These are phyloP conservation scores for Xanthoparmelia taractica DNA, from an alignment of 495 filamentous ascomycete genomes.

Conservation along the genomic window DNA sequence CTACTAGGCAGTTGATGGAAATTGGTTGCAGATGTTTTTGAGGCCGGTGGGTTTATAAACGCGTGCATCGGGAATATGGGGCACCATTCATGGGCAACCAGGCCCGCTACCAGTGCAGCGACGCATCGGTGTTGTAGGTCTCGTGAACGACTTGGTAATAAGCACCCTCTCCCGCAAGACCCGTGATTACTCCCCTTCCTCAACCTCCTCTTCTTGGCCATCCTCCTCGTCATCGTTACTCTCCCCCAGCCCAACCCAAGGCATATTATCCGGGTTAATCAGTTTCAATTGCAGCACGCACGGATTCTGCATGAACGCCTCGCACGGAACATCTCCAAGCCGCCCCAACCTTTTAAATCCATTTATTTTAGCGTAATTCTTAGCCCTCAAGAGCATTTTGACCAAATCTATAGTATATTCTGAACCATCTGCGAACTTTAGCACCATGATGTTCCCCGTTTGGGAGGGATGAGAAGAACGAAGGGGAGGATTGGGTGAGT, in stretches of 20 bases:
- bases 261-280: not conserved
- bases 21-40: no score
- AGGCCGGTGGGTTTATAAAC: no score
- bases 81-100: not conserved
- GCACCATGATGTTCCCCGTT: no score
- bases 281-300: not conserved
- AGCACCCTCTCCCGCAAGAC: no score
- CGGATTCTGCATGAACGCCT: not conserved
- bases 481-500: no score
- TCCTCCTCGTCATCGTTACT: not conserved
- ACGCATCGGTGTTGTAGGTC: not conserved
- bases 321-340: not conserved
- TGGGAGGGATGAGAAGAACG: no score
- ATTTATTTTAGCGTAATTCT: not conserved
- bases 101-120: not conserved
- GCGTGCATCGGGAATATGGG: no score
- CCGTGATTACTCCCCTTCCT: not conserved
- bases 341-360: not conserved
- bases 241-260: not conserved
- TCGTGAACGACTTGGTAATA: no score
- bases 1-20: no score
- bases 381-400: no score
- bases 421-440: no score
- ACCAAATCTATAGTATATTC: no score
- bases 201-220: not conserved